A percentile compares a stretch with the other conserved stretches of the same genome.
Evolutionary conservation across 1,284 basidiomycete species (phyloP).

Genomic region (Naganishia cerealis): DNA sequence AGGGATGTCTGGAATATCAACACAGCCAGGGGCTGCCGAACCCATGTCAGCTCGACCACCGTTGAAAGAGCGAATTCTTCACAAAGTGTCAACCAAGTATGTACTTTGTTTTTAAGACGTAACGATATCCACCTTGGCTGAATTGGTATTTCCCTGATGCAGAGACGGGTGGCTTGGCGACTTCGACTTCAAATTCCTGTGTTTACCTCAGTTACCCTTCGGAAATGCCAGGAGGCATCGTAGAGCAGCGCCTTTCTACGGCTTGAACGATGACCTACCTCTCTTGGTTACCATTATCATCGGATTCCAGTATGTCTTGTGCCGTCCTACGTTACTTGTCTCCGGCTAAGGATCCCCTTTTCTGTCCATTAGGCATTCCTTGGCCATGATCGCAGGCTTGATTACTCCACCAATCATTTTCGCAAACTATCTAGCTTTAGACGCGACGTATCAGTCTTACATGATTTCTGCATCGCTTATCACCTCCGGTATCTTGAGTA

Average conservation of each 20-base stretch:
- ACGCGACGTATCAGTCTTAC: constrained; percentile 62
- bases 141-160: neutral
- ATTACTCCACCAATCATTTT: constrained; percentile 72
- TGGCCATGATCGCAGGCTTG: constrained; percentile 42
- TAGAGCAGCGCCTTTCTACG: constrained; percentile 67
- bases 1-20: constrained; percentile 22
- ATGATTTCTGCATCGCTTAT: constrained; percentile 80
- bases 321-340: constrained; percentile 11
- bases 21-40: constrained; percentile 25
- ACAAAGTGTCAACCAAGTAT: constrained; percentile 20
- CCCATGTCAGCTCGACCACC: constrained; percentile 29
- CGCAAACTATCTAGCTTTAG: constrained; percentile 54
- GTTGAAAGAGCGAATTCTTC: constrained; percentile 21
- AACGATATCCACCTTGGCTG: neutral
- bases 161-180: constrained; percentile 71
- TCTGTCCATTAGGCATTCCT: constrained; percentile 35
- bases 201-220: constrained; percentile 66
- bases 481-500: constrained; percentile 62
- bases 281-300: constrained; percentile 63
- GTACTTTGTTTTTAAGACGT: neutral
- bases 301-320: constrained; percentile 39
- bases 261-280: constrained; percentile 67
- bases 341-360: neutral
- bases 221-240: constrained; percentile 48
- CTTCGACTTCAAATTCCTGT: constrained; percentile 71